Base-by-base conservation (phyloP, 2,329 filamentous ascomycete genomes). In the Gnomoniopsis sp. region DNA sequence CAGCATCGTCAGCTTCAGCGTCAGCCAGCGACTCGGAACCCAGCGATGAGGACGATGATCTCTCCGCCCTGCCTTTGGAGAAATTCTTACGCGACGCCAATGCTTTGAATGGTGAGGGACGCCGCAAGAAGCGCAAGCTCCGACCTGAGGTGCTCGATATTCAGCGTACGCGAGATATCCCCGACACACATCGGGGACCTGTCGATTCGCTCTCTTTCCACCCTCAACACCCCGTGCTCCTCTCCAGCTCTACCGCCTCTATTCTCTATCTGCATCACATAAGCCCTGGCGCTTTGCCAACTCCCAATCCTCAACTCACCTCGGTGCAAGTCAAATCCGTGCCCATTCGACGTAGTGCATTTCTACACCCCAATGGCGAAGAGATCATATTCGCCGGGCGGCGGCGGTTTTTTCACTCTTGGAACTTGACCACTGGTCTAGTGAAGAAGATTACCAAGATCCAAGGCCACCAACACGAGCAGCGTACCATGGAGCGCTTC, bases 231-330 rank as follows among this genome's bases (percentile, higher is more conserved):
- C 91, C 95, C 4, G 87, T 99, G 17, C 85, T 99, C 30, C 85
- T 98, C 59, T 96, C 95, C 23, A 91, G 92, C 14, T 95, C 93
- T 60, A 88, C 88, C 56, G 90, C 91, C 53, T 91, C 91, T 21
- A 89, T 93, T 4, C 81, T 98, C 56, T 92, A 89, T 72, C 82
- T 99, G 49, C 93, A 99, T 74, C 93, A 97, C 71, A 85, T 98
- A 66, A 88, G 89, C 43, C 89, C 88, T 47, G 85, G 84, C 53
- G 88, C 88, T 23, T 84, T 85, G 67, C 88, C 88, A 38, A 88
- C 85, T 36, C 90, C 92, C 19, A 96, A 98, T 71, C 95, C 93
- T 8, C 86, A 93, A 43, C 82, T 98, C 58, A 97, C 93, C 1
- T 96, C 92, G 15, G 84, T 98, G 22, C 92, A 97, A 72, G 84